Evolutionary conservation across 495 filamentous ascomycete species (phyloP).

Genomic region (Hypoxylon cercidicola): DNA sequence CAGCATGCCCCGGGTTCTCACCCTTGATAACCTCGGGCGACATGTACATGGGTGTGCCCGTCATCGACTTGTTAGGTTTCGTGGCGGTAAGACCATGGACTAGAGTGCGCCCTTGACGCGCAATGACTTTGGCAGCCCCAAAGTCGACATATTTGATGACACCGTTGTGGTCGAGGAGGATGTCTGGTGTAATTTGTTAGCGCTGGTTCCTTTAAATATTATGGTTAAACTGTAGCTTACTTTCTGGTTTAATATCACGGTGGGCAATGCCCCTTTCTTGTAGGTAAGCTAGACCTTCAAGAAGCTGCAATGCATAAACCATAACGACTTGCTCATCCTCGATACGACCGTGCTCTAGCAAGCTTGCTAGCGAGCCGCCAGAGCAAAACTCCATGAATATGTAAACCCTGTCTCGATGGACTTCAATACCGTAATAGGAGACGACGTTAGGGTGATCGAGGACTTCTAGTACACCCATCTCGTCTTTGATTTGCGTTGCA

Average conservation of each 20-base stretch:
- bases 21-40: slow-evolving; percentile 98
- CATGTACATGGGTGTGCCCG: slow-evolving; percentile 99
- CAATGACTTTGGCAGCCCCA: slow-evolving; percentile 96
- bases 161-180: slow-evolving; percentile 96
- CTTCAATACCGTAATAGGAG: slow-evolving; percentile 96
- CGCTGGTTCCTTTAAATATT: neutral
- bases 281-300: slow-evolving; percentile 94
- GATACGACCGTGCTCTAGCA: slow-evolving; percentile 94
- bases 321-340: slow-evolving; percentile 98
- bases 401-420: slow-evolving; percentile 97
- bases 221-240: slow-evolving; percentile 60
- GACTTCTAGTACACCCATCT: slow-evolving; percentile 95
- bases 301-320: slow-evolving; percentile 95
- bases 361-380: slow-evolving; percentile 87
- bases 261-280: slow-evolving; percentile 92
- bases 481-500: slow-evolving; percentile 91
- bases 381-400: slow-evolving; percentile 99
- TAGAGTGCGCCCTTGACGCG: slow-evolving; percentile 89
- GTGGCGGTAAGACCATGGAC: slow-evolving; percentile 67
- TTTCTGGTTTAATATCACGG: slow-evolving; percentile 98
- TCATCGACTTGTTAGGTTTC: slow-evolving; percentile 90
- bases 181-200: slow-evolving; percentile 63
- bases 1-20: slow-evolving; percentile 74
- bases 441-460: slow-evolving; percentile 98
- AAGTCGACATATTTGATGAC: slow-evolving; percentile 99